phyloP scores from a whole-genome alignment of 2,329 filamentous ascomycete species.

The Whalleya microplaca region DNA sequence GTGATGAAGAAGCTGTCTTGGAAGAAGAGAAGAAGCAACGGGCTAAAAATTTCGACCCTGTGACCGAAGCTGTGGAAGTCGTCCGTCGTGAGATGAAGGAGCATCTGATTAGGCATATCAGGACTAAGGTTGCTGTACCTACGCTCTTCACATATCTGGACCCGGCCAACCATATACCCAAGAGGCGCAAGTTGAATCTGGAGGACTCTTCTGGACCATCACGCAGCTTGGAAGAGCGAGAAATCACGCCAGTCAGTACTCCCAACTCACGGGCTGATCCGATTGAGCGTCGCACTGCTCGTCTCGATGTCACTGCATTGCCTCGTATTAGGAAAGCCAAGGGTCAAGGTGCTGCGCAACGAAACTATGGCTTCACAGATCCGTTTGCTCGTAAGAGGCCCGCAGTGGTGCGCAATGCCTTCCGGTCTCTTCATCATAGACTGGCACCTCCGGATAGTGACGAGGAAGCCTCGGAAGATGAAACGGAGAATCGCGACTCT shows the following conservation, averaged over 20 bases:
- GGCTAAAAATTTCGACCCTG: conserved; percentile 89
- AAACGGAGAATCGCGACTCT: conserved; percentile 63
- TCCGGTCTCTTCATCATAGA: conserved; percentile 81
- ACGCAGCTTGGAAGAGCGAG: conserved; percentile 62
- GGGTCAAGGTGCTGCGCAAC: conserved; percentile 58
- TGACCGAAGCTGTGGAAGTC: conserved; percentile 77
- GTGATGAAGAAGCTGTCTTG: conserved; percentile 78
- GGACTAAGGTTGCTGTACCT: conserved; percentile 82
- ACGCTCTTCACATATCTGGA: conserved; percentile 81
- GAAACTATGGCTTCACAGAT: conserved; percentile 68
- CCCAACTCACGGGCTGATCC: conserved; percentile 66
- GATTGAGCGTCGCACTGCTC: conserved; percentile 62
- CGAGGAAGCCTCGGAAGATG: conserved; percentile 84
- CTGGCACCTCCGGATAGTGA: conserved; percentile 75
- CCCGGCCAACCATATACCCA: conserved; percentile 77
- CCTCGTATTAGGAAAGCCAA: conserved; percentile 77
- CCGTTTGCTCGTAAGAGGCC: conserved; percentile 68
- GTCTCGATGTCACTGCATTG: conserved; percentile 64
- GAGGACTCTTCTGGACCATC: conserved; percentile 40
- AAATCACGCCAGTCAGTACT: conserved; percentile 66
- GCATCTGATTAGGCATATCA: conserved; percentile 87
- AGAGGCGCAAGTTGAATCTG: conserved; percentile 73
- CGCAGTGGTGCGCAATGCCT: conserved; percentile 59
- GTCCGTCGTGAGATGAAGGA: conserved; percentile 81
- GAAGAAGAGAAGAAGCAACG: conserved; percentile 90